A percentile compares a stretch with the other conserved stretches of the same genome.
Evolutionary conservation across 1,139 yeast species (phyloP).

Genomic region (Yamadazyma atlantica): DNA sequence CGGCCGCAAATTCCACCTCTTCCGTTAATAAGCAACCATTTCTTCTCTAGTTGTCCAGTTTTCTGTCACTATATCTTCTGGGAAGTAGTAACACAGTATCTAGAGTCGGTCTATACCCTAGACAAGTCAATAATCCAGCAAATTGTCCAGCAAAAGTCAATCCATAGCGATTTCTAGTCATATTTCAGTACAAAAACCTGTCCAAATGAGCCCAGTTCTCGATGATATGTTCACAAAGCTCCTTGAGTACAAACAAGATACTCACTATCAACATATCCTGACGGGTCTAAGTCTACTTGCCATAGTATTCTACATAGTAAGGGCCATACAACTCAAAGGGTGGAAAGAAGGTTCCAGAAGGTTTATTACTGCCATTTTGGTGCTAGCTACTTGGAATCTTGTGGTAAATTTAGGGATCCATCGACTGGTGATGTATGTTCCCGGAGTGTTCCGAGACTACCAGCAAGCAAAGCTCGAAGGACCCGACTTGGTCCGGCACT

Average conservation of each 20-base stretch:
- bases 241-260: not conserved
- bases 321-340: not conserved
- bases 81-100: too few relatives aligned
- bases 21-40: too few relatives aligned
- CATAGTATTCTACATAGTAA: not conserved
- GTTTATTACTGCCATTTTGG: not conserved
- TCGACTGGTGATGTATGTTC: not conserved
- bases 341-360: not conserved
- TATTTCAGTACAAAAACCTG: too few relatives aligned
- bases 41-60: too few relatives aligned
- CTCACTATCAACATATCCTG: not conserved
- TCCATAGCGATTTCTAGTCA: too few relatives aligned
- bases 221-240: not conserved
- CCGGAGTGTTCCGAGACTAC: not conserved
- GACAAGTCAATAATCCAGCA: too few relatives aligned
- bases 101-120: too few relatives aligned
- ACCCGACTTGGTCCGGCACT: not conserved
- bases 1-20: too few relatives aligned
- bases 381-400: not conserved
- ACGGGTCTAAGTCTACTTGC: not conserved
- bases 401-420: not conserved
- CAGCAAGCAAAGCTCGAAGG: not conserved
- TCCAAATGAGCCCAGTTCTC: too few relatives aligned
- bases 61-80: too few relatives aligned
- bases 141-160: too few relatives aligned